These are phyloP conservation scores for Phoma sp. DNA, from an alignment of 2,329 filamentous ascomycete genomes.

Conservation along the genomic window DNA sequence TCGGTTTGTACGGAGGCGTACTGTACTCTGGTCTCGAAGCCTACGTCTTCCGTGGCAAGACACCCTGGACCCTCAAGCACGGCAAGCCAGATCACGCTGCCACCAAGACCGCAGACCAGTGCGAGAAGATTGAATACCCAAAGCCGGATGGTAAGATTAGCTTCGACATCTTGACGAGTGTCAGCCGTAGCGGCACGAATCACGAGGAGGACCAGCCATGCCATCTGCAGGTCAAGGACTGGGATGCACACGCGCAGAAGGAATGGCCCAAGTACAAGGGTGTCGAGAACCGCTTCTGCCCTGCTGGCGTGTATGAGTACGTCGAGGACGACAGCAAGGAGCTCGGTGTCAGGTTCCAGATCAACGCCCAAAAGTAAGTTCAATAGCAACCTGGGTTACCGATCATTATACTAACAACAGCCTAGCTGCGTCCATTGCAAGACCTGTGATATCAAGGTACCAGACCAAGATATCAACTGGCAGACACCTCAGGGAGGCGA, in stretches of 20 bases:
- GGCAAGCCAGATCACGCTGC: conserved; percentile 76
- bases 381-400: accelerated
- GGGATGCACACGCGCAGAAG: conserved; percentile 84
- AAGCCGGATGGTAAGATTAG: conserved; percentile 95
- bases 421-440: conserved; percentile 97
- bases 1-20: conserved; percentile 89
- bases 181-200: conserved; percentile 94
- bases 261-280: conserved; percentile 90
- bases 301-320: conserved; percentile 97
- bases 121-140: conserved; percentile 89
- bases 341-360: conserved; percentile 92
- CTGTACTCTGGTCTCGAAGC: conserved; percentile 93
- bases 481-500: conserved; percentile 90
- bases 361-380: conserved; percentile 94
- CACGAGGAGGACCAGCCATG: conserved; percentile 99
- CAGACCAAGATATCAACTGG: conserved; percentile 93
- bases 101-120: conserved; percentile 80
- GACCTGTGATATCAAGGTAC: conserved; percentile 98
- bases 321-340: conserved; percentile 89
- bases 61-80: conserved; percentile 93
- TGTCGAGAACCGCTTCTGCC: conserved; percentile 94
- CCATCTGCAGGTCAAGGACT: conserved; percentile 92
- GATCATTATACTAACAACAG: conserved; percentile 33
- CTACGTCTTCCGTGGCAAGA: conserved; percentile 81
- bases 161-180: conserved; percentile 95